Evolutionary conservation across 345 rosid genomes (phyloP).

Genomic region (Eucalyptus guilfoylei): DNA sequence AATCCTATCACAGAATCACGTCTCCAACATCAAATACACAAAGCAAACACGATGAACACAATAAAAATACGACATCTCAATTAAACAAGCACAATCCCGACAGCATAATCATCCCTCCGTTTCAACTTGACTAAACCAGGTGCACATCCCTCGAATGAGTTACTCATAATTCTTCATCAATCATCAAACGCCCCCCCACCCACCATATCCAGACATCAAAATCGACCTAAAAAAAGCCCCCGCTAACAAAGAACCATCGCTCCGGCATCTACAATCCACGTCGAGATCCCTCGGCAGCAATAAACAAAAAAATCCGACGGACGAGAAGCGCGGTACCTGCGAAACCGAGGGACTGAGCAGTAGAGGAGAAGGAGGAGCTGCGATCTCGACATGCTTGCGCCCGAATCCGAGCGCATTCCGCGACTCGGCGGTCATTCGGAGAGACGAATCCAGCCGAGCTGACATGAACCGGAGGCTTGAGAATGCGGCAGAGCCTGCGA

Average conservation of each 20-base stretch:
- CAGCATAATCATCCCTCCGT: neutral
- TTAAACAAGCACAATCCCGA: neutral
- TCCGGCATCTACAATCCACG: neutral
- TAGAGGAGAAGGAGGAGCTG: neutral
- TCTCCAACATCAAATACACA: neutral
- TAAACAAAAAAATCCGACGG: neutral
- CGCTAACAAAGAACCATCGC: neutral
- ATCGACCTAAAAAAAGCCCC: neutral
- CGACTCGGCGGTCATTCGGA: neutral
- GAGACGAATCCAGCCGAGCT: neutral
- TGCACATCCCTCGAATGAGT: neutral
- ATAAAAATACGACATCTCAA: neutral
- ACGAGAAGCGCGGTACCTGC: neutral
- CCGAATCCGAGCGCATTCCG: neutral
- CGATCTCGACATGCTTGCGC: rapidly evolving
- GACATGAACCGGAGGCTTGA: neutral
- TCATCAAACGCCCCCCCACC: neutral
- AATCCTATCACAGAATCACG: neutral
- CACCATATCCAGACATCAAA: neutral
- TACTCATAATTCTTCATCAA: neutral
- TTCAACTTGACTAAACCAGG: neutral
- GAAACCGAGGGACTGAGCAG: neutral
- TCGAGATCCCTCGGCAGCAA: neutral
- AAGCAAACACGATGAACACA: rapidly evolving
- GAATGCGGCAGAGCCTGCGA: neutral